Conservation (phyloP, 2,329 filamentous ascomycete species). For the Colletotrichum sp. region DNA sequence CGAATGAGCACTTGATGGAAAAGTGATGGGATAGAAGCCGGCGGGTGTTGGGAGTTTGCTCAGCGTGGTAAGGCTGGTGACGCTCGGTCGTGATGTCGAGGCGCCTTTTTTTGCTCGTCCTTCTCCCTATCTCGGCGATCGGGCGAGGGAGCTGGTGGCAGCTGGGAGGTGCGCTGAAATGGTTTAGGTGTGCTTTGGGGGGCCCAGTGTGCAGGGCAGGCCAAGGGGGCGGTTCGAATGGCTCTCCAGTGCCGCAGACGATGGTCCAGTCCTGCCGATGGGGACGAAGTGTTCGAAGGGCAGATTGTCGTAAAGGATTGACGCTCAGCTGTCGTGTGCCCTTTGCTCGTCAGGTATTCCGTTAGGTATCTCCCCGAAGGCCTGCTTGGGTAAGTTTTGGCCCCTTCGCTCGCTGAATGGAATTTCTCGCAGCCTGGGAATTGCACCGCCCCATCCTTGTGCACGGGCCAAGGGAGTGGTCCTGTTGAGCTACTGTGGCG, state of each 20-base stretch:
- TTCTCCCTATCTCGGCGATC: slow-evolving; percentile 20
- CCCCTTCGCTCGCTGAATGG: slow-evolving; percentile 11
- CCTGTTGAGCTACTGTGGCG: slow-evolving; percentile 7
- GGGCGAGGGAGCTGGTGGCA: slow-evolving; percentile 11
- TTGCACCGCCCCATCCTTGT: slow-evolving; percentile 14
- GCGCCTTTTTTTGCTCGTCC: not conserved
- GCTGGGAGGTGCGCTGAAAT: not conserved
- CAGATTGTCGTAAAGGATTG: not conserved
- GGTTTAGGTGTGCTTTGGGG: not conserved
- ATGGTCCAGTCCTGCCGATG: slow-evolving; percentile 12
- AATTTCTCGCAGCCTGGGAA: slow-evolving; percentile 20
- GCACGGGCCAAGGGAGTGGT: slow-evolving; percentile 7
- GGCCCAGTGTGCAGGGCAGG: not conserved
- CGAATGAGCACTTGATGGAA: not conserved
- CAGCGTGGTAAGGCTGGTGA: not conserved
- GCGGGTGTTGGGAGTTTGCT: not conserved
- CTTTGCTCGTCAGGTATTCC: slow-evolving; percentile 7
- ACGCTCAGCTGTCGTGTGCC: slow-evolving; percentile 12
- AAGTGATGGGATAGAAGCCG: not conserved
- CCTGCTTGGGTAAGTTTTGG: slow-evolving; percentile 16
- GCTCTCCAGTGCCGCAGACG: not conserved
- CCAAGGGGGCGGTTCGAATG: not conserved
- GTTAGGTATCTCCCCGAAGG: not conserved
- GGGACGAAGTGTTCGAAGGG: not conserved
- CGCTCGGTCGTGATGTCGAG: slow-evolving; percentile 16